Percentiles rank a stretch among this genome's conserved stretches.
Evolutionary conservation across 2,329 filamentous ascomycete species (phyloP).

Genomic region (Chaetomium olivaceum): DNA sequence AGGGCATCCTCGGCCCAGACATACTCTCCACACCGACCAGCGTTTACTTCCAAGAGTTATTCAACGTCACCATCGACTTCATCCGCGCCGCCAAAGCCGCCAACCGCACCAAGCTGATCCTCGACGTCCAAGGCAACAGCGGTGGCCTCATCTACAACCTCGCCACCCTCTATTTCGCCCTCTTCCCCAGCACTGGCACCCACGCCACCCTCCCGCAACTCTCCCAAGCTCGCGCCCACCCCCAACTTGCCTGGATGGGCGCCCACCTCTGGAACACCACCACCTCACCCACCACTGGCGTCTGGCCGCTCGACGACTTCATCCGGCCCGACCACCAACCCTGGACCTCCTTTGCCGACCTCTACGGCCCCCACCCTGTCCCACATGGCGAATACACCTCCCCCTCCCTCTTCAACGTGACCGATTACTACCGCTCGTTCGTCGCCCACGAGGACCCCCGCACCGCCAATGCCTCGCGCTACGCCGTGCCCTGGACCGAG

Average conservation of each 20-base stretch:
- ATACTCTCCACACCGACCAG: neutral
- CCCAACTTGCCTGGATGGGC: constrained; percentile 25
- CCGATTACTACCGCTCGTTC: neutral
- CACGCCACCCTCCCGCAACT: constrained; percentile 20
- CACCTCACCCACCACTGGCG: constrained; percentile 32
- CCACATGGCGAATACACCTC: neutral
- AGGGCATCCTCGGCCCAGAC: neutral
- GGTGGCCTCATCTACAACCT: constrained; percentile 20
- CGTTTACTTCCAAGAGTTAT: neutral
- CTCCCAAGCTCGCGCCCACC: constrained; percentile 28
- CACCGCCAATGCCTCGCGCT: neutral
- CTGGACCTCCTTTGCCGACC: constrained; percentile 9
- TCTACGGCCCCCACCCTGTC: constrained; percentile 11
- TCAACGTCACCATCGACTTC: constrained; percentile 5
- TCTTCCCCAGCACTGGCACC: constrained; percentile 35
- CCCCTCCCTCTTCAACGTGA: constrained; percentile 8
- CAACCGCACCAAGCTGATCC: constrained; percentile 25
- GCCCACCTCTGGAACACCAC: constrained; percentile 1
- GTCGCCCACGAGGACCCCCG: neutral
- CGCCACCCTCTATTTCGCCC: constrained; percentile 18
- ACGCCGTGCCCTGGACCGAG: neutral
- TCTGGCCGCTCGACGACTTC: neutral
- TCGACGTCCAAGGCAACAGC: constrained; percentile 28
- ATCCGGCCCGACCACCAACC: constrained; percentile 1
- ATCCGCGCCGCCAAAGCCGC: constrained; percentile 12